Conservation (phyloP, 2,329 filamentous ascomycete genomes). For the Verticillium nonalfalfae region DNA sequence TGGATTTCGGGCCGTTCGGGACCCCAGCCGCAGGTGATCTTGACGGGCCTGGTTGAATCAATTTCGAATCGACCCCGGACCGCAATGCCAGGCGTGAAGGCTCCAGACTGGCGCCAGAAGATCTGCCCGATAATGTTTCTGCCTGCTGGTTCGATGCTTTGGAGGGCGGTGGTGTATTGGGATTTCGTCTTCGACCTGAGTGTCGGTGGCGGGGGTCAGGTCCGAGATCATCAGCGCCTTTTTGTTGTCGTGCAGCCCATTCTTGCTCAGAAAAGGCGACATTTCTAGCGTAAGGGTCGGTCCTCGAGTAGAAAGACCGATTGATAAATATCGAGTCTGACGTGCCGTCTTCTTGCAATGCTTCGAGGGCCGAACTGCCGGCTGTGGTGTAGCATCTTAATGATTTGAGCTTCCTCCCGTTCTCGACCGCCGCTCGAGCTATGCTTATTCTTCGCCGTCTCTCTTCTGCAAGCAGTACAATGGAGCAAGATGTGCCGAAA, state of each 20-base stretch:
- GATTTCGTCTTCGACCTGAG: neutral
- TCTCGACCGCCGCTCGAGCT: constrained; percentile 41
- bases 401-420: constrained; percentile 44
- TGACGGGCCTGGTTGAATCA: neutral
- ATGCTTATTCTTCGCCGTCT: constrained; percentile 47
- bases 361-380: constrained; percentile 7
- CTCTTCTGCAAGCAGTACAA: constrained; percentile 49
- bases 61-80: neutral
- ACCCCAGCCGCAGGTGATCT: neutral
- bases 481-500: constrained; percentile 50
- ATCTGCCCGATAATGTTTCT: neutral
- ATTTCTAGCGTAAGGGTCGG: neutral
- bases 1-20: neutral
- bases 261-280: neutral
- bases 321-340: constrained; percentile 12
- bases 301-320: constrained; percentile 14
- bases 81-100: neutral
- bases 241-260: neutral
- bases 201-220: constrained; percentile 2
- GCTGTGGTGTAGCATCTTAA: constrained; percentile 21
- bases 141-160: neutral
- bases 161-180: neutral
- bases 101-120: neutral
- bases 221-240: neutral
- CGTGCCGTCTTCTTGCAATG: constrained; percentile 16